Evolutionary conservation across 148 eudicot species (phyloP), one percentile per base, ranked within the genome.

Genomic region (Fallopia convolvulus): DNA sequence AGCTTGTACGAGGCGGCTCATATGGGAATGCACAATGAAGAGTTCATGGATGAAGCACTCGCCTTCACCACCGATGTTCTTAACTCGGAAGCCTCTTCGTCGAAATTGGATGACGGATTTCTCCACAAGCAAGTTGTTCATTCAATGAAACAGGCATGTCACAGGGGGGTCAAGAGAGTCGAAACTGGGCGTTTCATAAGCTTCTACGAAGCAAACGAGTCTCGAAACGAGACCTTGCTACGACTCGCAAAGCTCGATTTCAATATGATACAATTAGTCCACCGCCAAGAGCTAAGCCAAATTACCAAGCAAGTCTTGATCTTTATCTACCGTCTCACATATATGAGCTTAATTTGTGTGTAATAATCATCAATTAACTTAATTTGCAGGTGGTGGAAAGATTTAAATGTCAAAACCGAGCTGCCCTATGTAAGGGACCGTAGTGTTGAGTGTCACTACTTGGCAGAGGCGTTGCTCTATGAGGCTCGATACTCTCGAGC

Each of bases 381-480:
- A 0, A 26, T 26, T 26, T 36, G 8, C 70, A 84, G 88, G 74
- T 87, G 89, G 89, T 87, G 84, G 86, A 81, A 79, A 4, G 68
- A 70, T 0, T 61, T 77, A 8, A 81, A 84, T 46, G 68, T 83
- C 1, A 77, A 71, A 71, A 61, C 74, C 0, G 81, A 82, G 76
- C 65, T 82, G 17, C 84, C 85, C 6, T 81, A 80, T 73, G 80
- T 80, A 30, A 77, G 88, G 61, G 81, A 87, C 5, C 78, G 88
- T 77, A 5, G 84, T 36, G 75, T 87, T 3, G 87, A 87, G 75
- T 76, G 82, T 72, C 82, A 83, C 60, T 81, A 81, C 26, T 83
- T 79, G 82, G 53, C 77, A 0, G n/a, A 73, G 55, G 74, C 79
- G 0, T 47, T 81, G 72, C 68, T 52, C 52, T 79, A 44, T 77